phyloP scores from a whole-genome alignment of 1,139 yeast genomes.

The Zygosaccharomyces pseudobailii region DNA sequence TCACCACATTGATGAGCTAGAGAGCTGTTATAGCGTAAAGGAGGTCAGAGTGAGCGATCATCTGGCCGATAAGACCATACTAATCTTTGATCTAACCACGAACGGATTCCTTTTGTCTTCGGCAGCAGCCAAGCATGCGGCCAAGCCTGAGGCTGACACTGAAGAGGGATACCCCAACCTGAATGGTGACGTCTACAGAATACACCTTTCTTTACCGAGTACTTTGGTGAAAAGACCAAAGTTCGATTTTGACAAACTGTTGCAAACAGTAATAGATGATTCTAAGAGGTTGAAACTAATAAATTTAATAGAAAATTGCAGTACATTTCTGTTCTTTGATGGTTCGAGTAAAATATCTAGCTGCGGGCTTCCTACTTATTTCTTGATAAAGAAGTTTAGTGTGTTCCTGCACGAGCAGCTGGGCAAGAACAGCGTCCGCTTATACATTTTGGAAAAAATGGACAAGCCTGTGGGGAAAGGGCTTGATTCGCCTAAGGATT shows the following conservation, averaged over 20 bases:
- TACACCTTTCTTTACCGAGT: constrained; percentile 65
- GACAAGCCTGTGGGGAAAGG: constrained; percentile 7
- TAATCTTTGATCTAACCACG: constrained; percentile 20
- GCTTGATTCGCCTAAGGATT: not conserved
- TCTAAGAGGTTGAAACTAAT: constrained; percentile 35
- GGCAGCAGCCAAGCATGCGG: constrained; percentile 1
- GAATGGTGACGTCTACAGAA: constrained; percentile 17
- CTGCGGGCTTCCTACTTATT: constrained; percentile 23
- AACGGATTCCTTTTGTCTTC: constrained; percentile 12
- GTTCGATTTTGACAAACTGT: constrained; percentile 46
- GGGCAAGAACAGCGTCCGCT: constrained; percentile 6
- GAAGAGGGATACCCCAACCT: constrained; percentile 3
- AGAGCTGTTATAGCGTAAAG: constrained; percentile 10
- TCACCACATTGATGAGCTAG: constrained; percentile 10
- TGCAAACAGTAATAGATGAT: constrained; percentile 24
- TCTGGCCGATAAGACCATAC: constrained; percentile 7
- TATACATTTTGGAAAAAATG: constrained; percentile 20
- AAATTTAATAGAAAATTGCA: constrained; percentile 18
- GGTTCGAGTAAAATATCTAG: constrained; percentile 26
- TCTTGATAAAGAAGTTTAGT: constrained; percentile 21
- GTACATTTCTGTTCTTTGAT: constrained; percentile 28
- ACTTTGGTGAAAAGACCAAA: constrained; percentile 62
- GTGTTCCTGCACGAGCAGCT: constrained; percentile 9
- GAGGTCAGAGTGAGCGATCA: constrained; percentile 4
- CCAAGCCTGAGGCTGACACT: not conserved